Conservation (phyloP, 805 yeast species). For the Candida adriatica region DNA sequence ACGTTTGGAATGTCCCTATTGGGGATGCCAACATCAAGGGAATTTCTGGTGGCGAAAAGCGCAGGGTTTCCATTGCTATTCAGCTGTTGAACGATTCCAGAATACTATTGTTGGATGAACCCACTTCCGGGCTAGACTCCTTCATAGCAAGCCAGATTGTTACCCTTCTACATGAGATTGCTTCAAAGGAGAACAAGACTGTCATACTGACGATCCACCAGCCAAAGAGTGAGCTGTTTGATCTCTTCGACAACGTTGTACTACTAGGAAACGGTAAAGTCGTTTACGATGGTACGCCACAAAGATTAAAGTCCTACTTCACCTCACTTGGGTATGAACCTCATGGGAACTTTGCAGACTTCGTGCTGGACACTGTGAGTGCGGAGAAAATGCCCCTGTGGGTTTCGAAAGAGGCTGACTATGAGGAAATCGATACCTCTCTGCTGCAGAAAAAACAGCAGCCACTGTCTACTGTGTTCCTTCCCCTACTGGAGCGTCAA, state of each 20-base stretch:
- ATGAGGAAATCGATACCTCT: constrained; percentile 17
- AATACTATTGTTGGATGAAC: constrained; percentile 72
- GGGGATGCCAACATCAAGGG: constrained; percentile 59
- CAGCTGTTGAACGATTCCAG: constrained; percentile 65
- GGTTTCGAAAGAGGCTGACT: constrained; percentile 26
- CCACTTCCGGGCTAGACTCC: constrained; percentile 84
- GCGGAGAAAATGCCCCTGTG: constrained; percentile 19
- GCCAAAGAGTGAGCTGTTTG: constrained; percentile 63
- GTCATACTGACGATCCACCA: constrained; percentile 78
- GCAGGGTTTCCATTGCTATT: constrained; percentile 76
- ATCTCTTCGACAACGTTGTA: constrained; percentile 67
- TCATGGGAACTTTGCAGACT: constrained; percentile 67
- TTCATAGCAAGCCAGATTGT: constrained; percentile 68
- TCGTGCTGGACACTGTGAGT: constrained; percentile 57
- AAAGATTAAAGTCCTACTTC: constrained; percentile 42
- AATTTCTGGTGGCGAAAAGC: constrained; percentile 73
- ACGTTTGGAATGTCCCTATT: constrained; percentile 26
- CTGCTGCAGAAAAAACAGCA: constrained; percentile 7
- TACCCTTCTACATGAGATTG: constrained; percentile 48
- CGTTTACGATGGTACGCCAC: constrained; percentile 56
- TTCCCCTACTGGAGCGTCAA: constrained; percentile 29
- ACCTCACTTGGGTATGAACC: constrained; percentile 11
- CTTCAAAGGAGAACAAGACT: constrained; percentile 52
- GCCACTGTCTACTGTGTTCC: constrained; percentile 23
- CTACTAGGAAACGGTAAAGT: constrained; percentile 30